Base-by-base conservation (phyloP, 2,329 filamentous ascomycete species). In the Nemania sp. region DNA sequence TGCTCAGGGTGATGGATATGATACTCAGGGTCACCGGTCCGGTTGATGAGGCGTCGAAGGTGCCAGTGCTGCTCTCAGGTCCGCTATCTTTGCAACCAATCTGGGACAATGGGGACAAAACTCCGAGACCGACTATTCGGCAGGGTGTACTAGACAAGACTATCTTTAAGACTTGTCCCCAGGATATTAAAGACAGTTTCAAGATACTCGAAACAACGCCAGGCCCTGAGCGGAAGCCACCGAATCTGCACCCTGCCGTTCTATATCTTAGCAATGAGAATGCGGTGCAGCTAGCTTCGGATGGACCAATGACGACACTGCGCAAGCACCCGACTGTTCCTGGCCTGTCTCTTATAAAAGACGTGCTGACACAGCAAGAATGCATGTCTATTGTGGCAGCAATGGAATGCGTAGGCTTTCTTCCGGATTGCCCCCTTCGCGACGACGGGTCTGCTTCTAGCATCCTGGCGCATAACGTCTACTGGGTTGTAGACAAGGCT, bases 381-480 rank as follows among this genome's bases (percentile, higher is more conserved):
- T 93, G 90, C 78, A 86, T 83, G 55, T 82, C 87, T 13, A 91
- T 93, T 62, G 88, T 93, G 22, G 87, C 88, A 0, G 88, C 90
- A 0, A 90, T 87, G 5, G 90, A 93, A 75, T 83, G 83, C 0
- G 85, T 91, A 53, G 86, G 86, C 6, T 93, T 92, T 70, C 82
- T 90, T 0, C 90, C 90, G 0, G 90, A 93, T 73, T 88, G 89
- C 0, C 90, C 90, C 0, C 80, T 92, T 0, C 64, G 59, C 5
- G 70, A 70, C 32, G 68, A 72, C 89, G 70, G 70, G 10, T 61
- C 64, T 5, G 70, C 62, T 22, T 70, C 70, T 1, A 72, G 70
- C 56, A 68, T 70, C 18, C 70, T 72, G 5, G 70, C 70, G 2
- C 70, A 72, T 26, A 72, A 72, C 38, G 70, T 72, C 3, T 72